Evolutionary conservation across 2,329 filamentous ascomycete species (phyloP).

Genomic region (Dryadomyces quercivorus): DNA sequence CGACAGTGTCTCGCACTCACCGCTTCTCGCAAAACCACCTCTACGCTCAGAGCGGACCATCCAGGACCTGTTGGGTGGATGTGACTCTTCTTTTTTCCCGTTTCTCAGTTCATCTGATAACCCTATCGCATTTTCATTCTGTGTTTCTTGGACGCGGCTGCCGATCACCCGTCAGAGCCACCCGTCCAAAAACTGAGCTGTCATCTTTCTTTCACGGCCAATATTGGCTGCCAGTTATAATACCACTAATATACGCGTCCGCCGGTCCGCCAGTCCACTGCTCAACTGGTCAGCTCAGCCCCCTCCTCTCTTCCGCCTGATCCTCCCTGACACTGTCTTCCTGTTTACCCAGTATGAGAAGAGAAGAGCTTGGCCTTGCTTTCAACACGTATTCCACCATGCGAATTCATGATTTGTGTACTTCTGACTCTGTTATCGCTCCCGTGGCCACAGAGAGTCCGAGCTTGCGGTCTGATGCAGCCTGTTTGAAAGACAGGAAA

Average conservation of each 20-base stretch:
- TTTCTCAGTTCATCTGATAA: background rate
- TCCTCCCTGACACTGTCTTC: background rate
- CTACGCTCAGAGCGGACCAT: too few relatives aligned
- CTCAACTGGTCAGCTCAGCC: background rate
- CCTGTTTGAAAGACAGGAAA: background rate
- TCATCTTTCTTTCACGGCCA: background rate
- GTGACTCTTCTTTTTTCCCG: background rate
- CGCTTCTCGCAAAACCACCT: background rate
- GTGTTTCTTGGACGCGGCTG: background rate
- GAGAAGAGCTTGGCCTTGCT: background rate
- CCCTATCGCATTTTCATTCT: background rate
- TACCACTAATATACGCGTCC: background rate
- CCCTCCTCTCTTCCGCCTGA: background rate
- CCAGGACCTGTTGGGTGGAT: too few relatives aligned
- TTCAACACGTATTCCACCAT: background rate
- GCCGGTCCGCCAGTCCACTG: too few relatives aligned
- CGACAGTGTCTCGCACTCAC: background rate
- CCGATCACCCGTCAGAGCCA: background rate
- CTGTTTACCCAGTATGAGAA: too few relatives aligned
- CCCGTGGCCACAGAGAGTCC: background rate
- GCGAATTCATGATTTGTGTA: slow-evolving; percentile 7
- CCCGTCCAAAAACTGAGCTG: background rate
- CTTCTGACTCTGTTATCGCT: background rate
- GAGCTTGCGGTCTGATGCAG: background rate
- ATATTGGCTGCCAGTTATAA: background rate